These are phyloP conservation scores for Actinomortierella ambigua DNA, from an alignment of 371 early-diverging fungal genomes.

Conservation along the genomic window DNA sequence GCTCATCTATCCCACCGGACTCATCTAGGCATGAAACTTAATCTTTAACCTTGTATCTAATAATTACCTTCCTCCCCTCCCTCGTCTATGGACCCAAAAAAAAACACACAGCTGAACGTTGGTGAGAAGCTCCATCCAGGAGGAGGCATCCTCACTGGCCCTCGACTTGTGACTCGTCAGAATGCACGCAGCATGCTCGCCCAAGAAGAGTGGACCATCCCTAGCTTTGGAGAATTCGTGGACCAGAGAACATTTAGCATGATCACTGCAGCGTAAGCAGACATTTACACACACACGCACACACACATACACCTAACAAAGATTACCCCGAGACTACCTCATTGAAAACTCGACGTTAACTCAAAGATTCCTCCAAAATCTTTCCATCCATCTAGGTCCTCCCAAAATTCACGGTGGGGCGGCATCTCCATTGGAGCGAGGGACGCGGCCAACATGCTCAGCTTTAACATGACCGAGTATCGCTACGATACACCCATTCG, in stretches of 20 bases:
- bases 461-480: conserved; percentile 35
- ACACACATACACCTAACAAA: too few species aligned
- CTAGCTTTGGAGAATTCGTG: background rate
- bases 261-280: too few species aligned
- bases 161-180: conserved; percentile 22
- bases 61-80: background rate
- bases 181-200: conserved; percentile 29
- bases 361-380: too few species aligned
- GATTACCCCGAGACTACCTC: too few species aligned
- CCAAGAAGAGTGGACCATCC: conserved; percentile 24
- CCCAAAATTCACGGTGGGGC: conserved; percentile 28
- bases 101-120: conserved; percentile 30
- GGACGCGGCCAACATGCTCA: conserved; percentile 28
- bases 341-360: too few species aligned
- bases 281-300: too few species aligned
- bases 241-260: too few species aligned
- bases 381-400: conserved; percentile 17
- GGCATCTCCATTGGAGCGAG: conserved; percentile 28
- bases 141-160: conserved; percentile 19
- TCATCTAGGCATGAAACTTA: too few species aligned
- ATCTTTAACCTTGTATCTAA: background rate
- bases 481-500: conserved; percentile 30
- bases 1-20: too few species aligned
- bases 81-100: too few species aligned
- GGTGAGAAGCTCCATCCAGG: conserved; percentile 23